phyloP scores from a whole-genome alignment of 2,329 filamentous ascomycete genomes.

The Diplocarpon rosae region DNA sequence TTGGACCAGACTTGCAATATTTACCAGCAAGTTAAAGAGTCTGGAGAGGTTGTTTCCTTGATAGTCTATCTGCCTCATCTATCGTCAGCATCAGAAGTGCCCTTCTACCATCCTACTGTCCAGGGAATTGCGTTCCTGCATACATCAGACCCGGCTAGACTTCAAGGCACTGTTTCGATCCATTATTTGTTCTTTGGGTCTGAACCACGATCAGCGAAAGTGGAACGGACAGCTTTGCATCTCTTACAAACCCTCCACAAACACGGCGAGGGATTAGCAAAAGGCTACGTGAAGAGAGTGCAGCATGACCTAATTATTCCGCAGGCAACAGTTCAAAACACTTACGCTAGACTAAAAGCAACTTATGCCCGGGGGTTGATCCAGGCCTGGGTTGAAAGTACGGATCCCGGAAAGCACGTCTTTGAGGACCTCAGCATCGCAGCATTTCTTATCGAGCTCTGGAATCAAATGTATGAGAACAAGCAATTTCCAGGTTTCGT shows the following conservation, averaged over 20 bases:
- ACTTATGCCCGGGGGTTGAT: constrained; percentile 65
- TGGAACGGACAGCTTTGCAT: constrained; percentile 57
- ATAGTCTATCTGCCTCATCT: constrained; percentile 74
- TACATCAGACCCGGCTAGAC: constrained; percentile 39
- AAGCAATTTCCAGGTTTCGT: constrained; percentile 73
- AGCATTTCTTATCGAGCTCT: constrained; percentile 85
- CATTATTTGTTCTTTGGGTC: constrained; percentile 45
- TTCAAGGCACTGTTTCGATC: constrained; percentile 42
- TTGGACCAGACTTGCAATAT: constrained; percentile 77
- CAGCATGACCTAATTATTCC: constrained; percentile 74
- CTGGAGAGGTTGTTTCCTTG: constrained; percentile 35
- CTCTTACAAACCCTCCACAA: constrained; percentile 61
- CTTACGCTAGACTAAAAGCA: constrained; percentile 68
- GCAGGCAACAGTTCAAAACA: constrained; percentile 68
- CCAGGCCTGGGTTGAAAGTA: constrained; percentile 71
- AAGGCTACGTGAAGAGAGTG: constrained; percentile 69
- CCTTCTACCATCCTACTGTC: constrained; percentile 81
- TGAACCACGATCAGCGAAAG: constrained; percentile 32
- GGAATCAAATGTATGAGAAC: constrained; percentile 65
- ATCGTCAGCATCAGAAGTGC: constrained; percentile 48
- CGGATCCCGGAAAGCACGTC: constrained; percentile 82
- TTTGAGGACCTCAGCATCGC: constrained; percentile 91
- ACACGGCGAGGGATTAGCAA: constrained; percentile 53
- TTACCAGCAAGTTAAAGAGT: constrained; percentile 34
- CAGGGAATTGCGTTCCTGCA: constrained; percentile 67